Base-by-base conservation (phyloP, 306 rosid species). In the Sophora flavescens region DNA sequence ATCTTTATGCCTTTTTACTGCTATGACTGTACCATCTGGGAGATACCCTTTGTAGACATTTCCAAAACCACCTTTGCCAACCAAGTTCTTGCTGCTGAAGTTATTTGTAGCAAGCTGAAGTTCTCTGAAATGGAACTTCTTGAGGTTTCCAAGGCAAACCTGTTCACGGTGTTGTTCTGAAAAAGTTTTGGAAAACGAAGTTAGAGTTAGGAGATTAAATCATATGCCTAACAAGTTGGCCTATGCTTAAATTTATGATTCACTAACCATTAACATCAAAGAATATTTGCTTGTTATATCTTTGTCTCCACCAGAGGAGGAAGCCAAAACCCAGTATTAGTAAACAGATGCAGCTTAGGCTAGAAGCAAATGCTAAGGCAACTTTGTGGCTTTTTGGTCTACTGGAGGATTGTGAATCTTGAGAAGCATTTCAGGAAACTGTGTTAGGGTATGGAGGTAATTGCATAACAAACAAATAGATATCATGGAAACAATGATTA, bases 41-140 rank as follows among this genome's bases (percentile, higher is more conserved):
- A 95, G 97, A 80, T 70, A 81, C 35, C 97, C 99, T 90, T 90
- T 95, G 85, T 90, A 95, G n/a, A 95, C 99, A 84, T 95, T 83
- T 51, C 97, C 99, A 22, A 89, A 95, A 11, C 99, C 99, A 11
- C 99, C 99, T 80, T 89, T 92, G 0, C 97, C 99, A 26, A 92
- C 51, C 87, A 95, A 77, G 83, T 92, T 90, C 70, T 90, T 92
- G 86, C 89, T 83, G 91, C 97, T 89, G 91, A 95, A 95, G 77
- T 88, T 89, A 80, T 89, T 85, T 58, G 99, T 95, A 16, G 97
- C 97, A 56, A 84, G 58, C 62, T 96, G 99, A 81, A 96, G 97
- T 63, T 96, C 99, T 88, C 93, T 84, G 83, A 92, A 92, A 71
- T 86, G 93, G 70, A 92, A 92, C 76, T 86, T 87, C 83, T 74